Evolutionary conservation across 164 flowering plant genomes (phyloP).

Genomic region (Dillenia suffruticosa): DNA sequence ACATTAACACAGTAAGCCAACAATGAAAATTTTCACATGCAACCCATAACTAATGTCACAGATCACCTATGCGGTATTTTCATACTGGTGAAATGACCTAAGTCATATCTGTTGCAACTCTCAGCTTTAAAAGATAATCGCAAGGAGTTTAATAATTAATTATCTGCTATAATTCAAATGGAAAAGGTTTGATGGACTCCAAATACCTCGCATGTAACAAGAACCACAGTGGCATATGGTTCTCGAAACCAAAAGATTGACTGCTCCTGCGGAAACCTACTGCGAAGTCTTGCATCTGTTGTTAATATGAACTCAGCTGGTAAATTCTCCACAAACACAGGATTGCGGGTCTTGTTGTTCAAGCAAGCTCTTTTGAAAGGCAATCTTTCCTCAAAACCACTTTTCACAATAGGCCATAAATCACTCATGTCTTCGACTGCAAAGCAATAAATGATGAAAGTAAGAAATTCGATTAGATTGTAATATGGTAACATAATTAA

Average conservation of each 20-base stretch:
- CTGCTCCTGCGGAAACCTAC: slow-evolving; percentile 92
- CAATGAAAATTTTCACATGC: no score
- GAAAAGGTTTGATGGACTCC: not conserved
- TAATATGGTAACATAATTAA: not conserved
- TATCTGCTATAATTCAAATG: no score
- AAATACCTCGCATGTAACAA: slow-evolving; percentile 95
- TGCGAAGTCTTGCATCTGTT: slow-evolving; percentile 86
- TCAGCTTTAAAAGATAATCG: no score
- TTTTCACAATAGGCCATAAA: slow-evolving; percentile 80
- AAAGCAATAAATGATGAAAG: slow-evolving; percentile 8
- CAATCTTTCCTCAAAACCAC: slow-evolving; percentile 62
- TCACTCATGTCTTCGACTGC: slow-evolving; percentile 98
- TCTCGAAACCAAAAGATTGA: slow-evolving; percentile 93
- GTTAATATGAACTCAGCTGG: slow-evolving; percentile 89
- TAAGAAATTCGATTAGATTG: not conserved
- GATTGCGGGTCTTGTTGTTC: slow-evolving; percentile 91
- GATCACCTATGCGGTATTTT: no score
- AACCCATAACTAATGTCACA: no score
- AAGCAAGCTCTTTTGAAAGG: slow-evolving; percentile 78
- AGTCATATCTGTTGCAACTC: no score
- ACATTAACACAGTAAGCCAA: no score
- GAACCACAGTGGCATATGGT: slow-evolving; percentile 92
- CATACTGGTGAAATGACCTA: no score
- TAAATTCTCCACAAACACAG: slow-evolving; percentile 66
- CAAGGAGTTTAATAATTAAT: no score